Evolutionary conservation across 2,329 filamentous ascomycete species (phyloP), one percentile per base, ranked within the genome.

Genomic region (Alternaria burnsii): DNA sequence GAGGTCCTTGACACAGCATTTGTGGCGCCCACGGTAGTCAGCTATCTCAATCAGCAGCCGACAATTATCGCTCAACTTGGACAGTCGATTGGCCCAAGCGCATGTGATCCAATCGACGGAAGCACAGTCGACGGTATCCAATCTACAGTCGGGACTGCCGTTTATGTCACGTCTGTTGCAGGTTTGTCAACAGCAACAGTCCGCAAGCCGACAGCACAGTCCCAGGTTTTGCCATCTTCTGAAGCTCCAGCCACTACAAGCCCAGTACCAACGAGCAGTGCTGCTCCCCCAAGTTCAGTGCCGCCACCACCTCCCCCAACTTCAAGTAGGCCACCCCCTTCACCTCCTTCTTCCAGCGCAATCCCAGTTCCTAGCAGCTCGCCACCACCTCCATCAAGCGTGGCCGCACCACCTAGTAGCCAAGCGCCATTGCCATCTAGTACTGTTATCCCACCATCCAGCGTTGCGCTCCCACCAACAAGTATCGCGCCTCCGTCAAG

Each of bases 41-140:
- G 40, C 1, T 78, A 77, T 48, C 64, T 78, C 4, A 77, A 78
- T 18, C 59, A 55, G 4, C 58, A 74, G 1, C 65, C 72, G 1
- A 76, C 73, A 0, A 71, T 78, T 2, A 46, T 63, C 3, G 62
- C 63, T 22, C 76, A 78, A 42, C 70, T 78, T 8, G 74, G 72
- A 4, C 26, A 56, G 3, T 26, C 67, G 0, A 77, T 78, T 46
- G 71, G 69, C 10, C 4, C 59, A n/a, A 53, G 52, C 3, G 76
- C 76, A 10, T 78, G 76, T 48, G 76, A 78, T 52, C 76, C 76
- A n/a, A n/a, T n/a, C n/a, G n/a, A n/a, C n/a, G n/a, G n/a, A n/a
- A n/a, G n/a, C n/a, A n/a, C n/a, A n/a, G n/a, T n/a, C n/a, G n/a
- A n/a, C n/a, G n/a, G n/a, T n/a, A n/a, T n/a, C n/a, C n/a, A n/a